Evolutionary conservation across 805 yeast genomes (phyloP), one percentile per base, ranked within the genome.

Genomic region (Yamadazyma nakazawae): DNA sequence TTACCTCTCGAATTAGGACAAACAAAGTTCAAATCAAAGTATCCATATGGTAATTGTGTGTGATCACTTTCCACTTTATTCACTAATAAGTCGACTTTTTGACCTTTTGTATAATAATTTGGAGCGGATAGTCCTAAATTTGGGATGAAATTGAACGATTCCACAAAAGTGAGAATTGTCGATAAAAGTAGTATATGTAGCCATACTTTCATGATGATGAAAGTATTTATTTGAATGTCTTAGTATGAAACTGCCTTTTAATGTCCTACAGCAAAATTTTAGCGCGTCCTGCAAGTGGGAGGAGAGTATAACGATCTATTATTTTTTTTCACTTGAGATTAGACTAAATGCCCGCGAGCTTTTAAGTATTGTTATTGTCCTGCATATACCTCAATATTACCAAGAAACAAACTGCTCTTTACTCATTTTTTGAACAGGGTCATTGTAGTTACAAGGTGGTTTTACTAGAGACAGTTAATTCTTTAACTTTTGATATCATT

Each of bases 51-150:
- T 9, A 85, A 70, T 56, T 85, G 88, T 0, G 88, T 82, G n/a
- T 76, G 66, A 56, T 85, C 88, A 0, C 94, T 84, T 53, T 85
- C 89, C 2, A 86, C 82, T 54, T 88, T 85, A 64, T 89, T 88
- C 21, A 87, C 90, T 19, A 81, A 63, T 13, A 89, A 64, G 17
- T 84, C 84, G 2, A 89, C 88, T 30, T 63, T 67, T 24, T 89
- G 88, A 0, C 85, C 88, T 7, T 54, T 43, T 4, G 54, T 52
- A 51, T 68, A 78, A 51, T 68, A 53, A n/a, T 21, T 42, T 2
- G 56, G 56, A 2, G 45, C n/a, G 14, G 48, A 31, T 34, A 37
- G n/a, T n/a, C 48, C 43, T 14, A 21, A 11, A 28, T 36, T 24
- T 39, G 19, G 30, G 25, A 37, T 25, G 10, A 45, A 16, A 17